Evolutionary conservation across 129 eudicot genomes (phyloP).

Genomic region (Ambrosia artemisiifolia): DNA sequence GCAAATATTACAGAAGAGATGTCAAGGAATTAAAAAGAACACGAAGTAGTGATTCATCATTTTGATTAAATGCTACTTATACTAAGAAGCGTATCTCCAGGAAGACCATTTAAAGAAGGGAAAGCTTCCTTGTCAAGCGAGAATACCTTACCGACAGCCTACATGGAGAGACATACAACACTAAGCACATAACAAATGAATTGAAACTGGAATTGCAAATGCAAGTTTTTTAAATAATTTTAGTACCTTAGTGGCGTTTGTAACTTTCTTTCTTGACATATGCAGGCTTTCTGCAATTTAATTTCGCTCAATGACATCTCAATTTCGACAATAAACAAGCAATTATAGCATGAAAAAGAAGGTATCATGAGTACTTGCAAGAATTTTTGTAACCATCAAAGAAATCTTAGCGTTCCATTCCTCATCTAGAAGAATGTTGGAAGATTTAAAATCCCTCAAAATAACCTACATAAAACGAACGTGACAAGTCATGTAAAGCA

Average conservation of each 20-base stretch:
- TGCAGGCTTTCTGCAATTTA: slow-evolving; percentile 70
- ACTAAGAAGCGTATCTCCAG: slow-evolving; percentile 88
- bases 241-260: slow-evolving; percentile 91
- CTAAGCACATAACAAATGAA: slow-evolving; percentile 5
- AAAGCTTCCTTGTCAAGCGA: slow-evolving; percentile 93
- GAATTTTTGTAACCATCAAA: too few relatives aligned
- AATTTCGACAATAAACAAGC: too few relatives aligned
- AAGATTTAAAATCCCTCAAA: slow-evolving; percentile 84
- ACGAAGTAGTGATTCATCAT: not conserved
- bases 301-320: too few relatives aligned
- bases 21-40: not conserved
- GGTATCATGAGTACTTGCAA: too few relatives aligned
- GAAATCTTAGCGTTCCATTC: slow-evolving; percentile 89
- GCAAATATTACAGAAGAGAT: slow-evolving; percentile 23
- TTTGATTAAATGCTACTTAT: slow-evolving; percentile 42
- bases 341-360: too few relatives aligned
- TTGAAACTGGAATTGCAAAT: not conserved
- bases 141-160: slow-evolving; percentile 80
- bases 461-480: slow-evolving; percentile 49
- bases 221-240: slow-evolving; percentile 10
- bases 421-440: slow-evolving; percentile 83
- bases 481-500: not conserved
- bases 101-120: slow-evolving; percentile 84
- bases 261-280: slow-evolving; percentile 88
- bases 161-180: slow-evolving; percentile 11